A percentile compares a stretch with the other conserved stretches of the same genome.
Evolutionary conservation across 768 basidiomycete species (phyloP).

Genomic region (Leucocoprinus leucothites): DNA sequence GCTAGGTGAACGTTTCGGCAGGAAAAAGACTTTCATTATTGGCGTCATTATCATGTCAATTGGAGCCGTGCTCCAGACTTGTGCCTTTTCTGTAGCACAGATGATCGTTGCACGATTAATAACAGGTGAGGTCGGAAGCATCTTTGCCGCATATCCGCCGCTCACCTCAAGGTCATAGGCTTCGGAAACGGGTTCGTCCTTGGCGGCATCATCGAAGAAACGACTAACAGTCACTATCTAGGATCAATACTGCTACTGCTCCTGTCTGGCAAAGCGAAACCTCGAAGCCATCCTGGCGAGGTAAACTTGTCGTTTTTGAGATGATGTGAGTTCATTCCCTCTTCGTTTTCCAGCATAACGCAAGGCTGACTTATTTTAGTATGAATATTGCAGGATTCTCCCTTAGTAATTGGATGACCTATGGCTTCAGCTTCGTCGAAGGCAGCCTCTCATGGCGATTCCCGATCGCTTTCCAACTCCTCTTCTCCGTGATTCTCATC

Average conservation of each 20-base stretch:
- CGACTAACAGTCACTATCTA: conserved; percentile 11
- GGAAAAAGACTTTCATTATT: conserved; percentile 45
- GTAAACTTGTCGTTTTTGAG: conserved; percentile 45
- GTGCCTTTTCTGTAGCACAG: conserved; percentile 39
- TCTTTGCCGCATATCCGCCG: neutral
- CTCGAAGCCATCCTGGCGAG: conserved; percentile 44
- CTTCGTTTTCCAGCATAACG: neutral
- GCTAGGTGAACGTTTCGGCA: conserved; percentile 37
- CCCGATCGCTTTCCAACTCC: conserved; percentile 48
- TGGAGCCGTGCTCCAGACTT: conserved; percentile 49
- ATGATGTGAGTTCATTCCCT: conserved; percentile 37
- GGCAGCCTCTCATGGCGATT: conserved; percentile 47
- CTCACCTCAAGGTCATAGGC: conserved; percentile 22
- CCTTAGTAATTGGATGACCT: conserved; percentile 52
- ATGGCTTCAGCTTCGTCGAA: conserved; percentile 42
- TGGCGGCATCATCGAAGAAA: neutral
- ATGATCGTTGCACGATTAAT: conserved; percentile 48
- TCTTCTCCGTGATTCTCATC: conserved; percentile 43
- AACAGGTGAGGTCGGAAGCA: conserved; percentile 30
- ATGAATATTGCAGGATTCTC: conserved; percentile 53
- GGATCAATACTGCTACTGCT: conserved; percentile 46
- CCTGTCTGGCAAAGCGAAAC: conserved; percentile 54
- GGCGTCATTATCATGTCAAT: conserved; percentile 52
- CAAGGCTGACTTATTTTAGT: conserved; percentile 19
- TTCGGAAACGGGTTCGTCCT: conserved; percentile 40